Evolutionary conservation across 1,139 yeast genomes (phyloP), one percentile per base, ranked within the genome.

Genomic region (Zygosaccharomyces sapae): DNA sequence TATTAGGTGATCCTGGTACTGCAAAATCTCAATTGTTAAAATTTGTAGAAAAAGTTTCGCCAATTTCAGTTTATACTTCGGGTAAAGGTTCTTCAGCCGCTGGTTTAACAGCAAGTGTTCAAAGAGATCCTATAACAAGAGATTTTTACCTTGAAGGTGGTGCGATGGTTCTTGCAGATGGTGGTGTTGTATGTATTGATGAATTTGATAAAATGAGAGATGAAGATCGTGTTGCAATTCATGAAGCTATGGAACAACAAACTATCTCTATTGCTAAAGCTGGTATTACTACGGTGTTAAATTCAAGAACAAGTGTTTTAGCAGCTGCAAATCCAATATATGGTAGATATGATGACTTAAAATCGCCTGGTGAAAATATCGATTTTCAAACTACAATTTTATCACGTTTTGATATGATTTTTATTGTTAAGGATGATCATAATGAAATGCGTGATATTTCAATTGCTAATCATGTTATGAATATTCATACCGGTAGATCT

Each of bases 1-100:
- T 92, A 49, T 75, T 94, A 41, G 99, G 99, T 69, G 99, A 92
- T 65, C 99, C 99, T 13, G 98, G 98, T 73, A 92, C 98, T 18
- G 97, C 98, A 44, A 92, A 92, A 66, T 92, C 98, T 9, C 99
- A 92, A 72, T 72, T 92, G 52, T 76, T 92, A 59, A 92, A 94
- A 66, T 92, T 90, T 59, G 97, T 89, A 19, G 97, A 92, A 64
- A 90, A 92, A 63, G 89, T 87, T 18, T 81, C 96, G 5, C 98
- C 98, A 4, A 89, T 92, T 53, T 81, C 97, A 1, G 92, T 92
- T 38, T 92, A 92, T 66, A 92, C 99, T 1, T 89, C 97, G 0
- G 99, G 99, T 73, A 92, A 92, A 65, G 99, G 99, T 61, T 92
- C 98, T 0, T 90, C 97, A 18, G 99, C 99, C 1, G 99, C 97